phyloP scores from a whole-genome alignment of 306 rosid genomes.

The Dalbergia oliveri region DNA sequence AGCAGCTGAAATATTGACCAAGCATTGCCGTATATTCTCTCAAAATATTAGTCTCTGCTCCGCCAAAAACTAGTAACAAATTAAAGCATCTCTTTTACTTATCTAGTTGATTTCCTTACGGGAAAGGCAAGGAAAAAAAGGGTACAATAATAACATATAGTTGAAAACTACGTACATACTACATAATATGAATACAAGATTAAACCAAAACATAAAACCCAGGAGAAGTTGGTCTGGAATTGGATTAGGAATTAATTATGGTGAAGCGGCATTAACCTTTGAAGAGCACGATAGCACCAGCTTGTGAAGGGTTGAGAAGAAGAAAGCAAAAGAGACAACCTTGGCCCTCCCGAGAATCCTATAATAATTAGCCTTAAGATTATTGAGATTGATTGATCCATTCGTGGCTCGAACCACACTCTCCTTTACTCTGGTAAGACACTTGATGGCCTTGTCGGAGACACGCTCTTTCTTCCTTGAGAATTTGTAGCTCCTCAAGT shows the following conservation, averaged over 20 bases:
- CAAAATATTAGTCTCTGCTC: not conserved
- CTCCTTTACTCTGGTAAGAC: conserved; percentile 42
- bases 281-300: conserved; percentile 48
- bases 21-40: not conserved
- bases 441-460: conserved; percentile 49
- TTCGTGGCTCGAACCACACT: conserved; percentile 14
- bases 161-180: not conserved
- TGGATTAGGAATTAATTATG: conserved; percentile 33
- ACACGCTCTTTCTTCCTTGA: conserved; percentile 59
- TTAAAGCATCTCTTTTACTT: not conserved
- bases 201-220: not conserved
- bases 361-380: conserved; percentile 29
- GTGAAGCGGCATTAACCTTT: conserved; percentile 46
- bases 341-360: conserved; percentile 47
- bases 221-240: not conserved
- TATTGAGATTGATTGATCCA: not conserved
- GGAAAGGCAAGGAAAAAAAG: not conserved
- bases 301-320: conserved; percentile 49
- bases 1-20: conserved; percentile 14
- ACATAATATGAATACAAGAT: not conserved
- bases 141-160: not conserved
- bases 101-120: not conserved
- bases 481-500: conserved; percentile 68
- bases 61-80: not conserved
- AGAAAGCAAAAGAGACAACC: conserved; percentile 41